Percentiles rank a stretch among this genome's conserved stretches.
Evolutionary conservation across 1,139 yeast genomes (phyloP).

Genomic region (Saccharomyces hybrid): DNA sequence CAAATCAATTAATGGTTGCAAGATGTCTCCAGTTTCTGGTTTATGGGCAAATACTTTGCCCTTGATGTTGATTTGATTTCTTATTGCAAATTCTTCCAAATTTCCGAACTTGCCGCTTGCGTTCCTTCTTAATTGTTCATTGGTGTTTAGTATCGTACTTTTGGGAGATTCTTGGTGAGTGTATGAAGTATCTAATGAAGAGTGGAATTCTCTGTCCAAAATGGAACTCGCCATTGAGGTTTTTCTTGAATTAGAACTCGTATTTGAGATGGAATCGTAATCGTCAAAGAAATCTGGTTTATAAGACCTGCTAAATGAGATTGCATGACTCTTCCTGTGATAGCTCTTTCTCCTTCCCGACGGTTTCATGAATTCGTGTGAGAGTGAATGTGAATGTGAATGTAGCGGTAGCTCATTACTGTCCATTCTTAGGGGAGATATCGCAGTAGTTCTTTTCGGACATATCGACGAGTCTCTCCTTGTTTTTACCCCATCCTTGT

Average conservation of each 20-base stretch:
- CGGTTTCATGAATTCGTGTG: neutral
- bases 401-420: neutral
- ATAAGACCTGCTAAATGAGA: constrained; percentile 7
- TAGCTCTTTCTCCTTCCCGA: neutral
- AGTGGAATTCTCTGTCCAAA: neutral
- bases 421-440: neutral
- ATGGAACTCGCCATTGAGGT: constrained; percentile 1
- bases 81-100: constrained; percentile 18
- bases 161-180: constrained; percentile 13
- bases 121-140: constrained; percentile 26
- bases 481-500: neutral
- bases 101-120: constrained; percentile 17
- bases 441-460: neutral
- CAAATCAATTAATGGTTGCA: constrained; percentile 4
- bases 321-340: constrained; percentile 9
- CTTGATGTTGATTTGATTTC: constrained; percentile 15
- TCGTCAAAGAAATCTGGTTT: neutral
- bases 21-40: constrained; percentile 17
- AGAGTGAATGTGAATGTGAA: neutral
- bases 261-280: neutral
- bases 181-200: constrained; percentile 4
- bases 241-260: constrained; percentile 5
- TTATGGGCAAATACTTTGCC: constrained; percentile 23
- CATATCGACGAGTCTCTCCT: constrained; percentile 4
- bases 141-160: constrained; percentile 20